Evolutionary conservation across 805 yeast species (phyloP).

Genomic region (Kodamaea kakaduensis): DNA sequence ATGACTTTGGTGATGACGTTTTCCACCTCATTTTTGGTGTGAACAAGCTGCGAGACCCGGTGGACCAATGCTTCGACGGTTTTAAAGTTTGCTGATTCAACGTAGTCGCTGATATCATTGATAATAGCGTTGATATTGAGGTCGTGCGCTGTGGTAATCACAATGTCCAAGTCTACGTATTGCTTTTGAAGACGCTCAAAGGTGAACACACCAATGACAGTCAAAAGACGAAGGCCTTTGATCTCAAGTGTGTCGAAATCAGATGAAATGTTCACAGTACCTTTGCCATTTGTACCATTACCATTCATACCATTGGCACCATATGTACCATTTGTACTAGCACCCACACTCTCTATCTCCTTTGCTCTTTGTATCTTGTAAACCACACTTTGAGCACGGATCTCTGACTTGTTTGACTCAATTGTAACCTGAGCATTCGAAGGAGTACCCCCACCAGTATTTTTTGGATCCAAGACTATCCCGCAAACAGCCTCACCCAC

Average conservation of each 20-base stretch:
- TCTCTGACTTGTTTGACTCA: slow-evolving; percentile 51
- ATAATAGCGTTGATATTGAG: slow-evolving; percentile 29
- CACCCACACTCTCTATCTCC: too few species aligned
- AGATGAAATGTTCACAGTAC: too few species aligned
- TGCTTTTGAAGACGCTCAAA: slow-evolving; percentile 84
- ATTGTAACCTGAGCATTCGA: slow-evolving; percentile 31
- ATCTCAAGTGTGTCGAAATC: slow-evolving; percentile 33
- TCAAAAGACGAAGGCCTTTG: slow-evolving; percentile 52
- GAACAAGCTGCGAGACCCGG: slow-evolving; percentile 58
- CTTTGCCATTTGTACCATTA: slow-evolving; percentile 12
- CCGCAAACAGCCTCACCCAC: slow-evolving; percentile 48
- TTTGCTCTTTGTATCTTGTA: slow-evolving; percentile 38
- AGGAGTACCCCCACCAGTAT: slow-evolving; percentile 42
- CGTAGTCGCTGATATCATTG: slow-evolving; percentile 50
- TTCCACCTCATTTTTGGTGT: slow-evolving; percentile 36
- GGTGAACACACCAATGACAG: slow-evolving; percentile 90
- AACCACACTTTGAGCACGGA: slow-evolving; percentile 51
- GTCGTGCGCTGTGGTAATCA: slow-evolving; percentile 19
- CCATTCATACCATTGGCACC: too few species aligned
- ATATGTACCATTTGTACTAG: too few species aligned
- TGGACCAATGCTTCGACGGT: slow-evolving; percentile 92
- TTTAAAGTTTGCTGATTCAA: slow-evolving; percentile 77
- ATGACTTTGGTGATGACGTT: slow-evolving; percentile 58
- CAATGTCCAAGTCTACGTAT: slow-evolving; percentile 61
- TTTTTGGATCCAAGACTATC: slow-evolving; percentile 40